phyloP scores from a whole-genome alignment of 1,139 yeast genomes.

The Geotrichum australiense region DNA sequence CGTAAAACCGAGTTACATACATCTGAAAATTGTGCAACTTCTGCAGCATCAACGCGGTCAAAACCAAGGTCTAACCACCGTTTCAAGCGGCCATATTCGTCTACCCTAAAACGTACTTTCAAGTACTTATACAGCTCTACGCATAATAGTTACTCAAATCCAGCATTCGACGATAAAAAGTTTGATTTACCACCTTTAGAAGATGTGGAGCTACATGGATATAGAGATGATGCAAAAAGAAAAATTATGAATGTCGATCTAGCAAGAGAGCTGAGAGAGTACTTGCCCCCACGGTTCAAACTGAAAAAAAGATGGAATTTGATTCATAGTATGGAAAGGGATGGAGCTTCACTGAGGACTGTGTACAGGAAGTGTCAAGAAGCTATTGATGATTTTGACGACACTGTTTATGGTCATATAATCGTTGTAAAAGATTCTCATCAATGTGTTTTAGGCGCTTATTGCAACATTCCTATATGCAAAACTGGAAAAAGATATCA shows the following conservation, averaged over 20 bases:
- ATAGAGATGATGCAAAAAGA: slow-evolving; percentile 48
- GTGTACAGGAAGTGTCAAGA: slow-evolving; percentile 43
- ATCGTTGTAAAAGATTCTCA: slow-evolving; percentile 57
- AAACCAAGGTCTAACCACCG: too few relatives aligned
- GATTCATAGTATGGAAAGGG: slow-evolving; percentile 77
- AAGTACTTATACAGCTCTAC: too few relatives aligned
- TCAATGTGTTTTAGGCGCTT: slow-evolving; percentile 74
- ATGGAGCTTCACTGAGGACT: slow-evolving; percentile 82
- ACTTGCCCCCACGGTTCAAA: slow-evolving; percentile 74
- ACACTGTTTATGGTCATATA: slow-evolving; percentile 43
- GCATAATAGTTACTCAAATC: too few relatives aligned
- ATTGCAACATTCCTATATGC: slow-evolving; percentile 63
- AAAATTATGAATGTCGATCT: slow-evolving; percentile 51
- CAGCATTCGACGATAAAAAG: not conserved
- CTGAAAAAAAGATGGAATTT: slow-evolving; percentile 71
- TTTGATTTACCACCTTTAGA: slow-evolving; percentile 38
- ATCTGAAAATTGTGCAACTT: too few relatives aligned
- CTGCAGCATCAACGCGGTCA: too few relatives aligned
- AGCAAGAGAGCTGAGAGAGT: slow-evolving; percentile 64
- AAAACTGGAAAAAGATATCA: slow-evolving; percentile 53
- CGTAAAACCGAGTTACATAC: too few relatives aligned
- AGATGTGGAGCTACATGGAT: slow-evolving; percentile 49
- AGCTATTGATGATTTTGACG: slow-evolving; percentile 37
- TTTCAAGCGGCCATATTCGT: too few relatives aligned
- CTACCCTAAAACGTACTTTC: too few relatives aligned